These are phyloP conservation scores for Asterella californica DNA, from an alignment of 225 moss, liverwort and hornwort species.

Conservation along the genomic window DNA sequence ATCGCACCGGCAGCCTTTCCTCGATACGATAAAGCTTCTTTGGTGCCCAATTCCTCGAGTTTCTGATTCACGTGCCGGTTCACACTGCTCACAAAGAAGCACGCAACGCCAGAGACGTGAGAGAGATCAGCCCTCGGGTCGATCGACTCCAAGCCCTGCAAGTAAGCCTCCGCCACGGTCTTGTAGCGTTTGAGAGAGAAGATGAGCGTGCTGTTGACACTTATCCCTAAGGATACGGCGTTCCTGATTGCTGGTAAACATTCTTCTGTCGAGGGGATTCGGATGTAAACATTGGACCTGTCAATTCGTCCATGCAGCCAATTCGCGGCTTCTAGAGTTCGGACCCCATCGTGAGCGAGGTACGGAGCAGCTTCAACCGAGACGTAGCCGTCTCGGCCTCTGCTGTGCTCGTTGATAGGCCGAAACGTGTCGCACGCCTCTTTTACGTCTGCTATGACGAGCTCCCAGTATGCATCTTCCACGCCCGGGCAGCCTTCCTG, in stretches of 20 bases:
- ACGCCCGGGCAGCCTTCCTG: slow-evolving; percentile 68
- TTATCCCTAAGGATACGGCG: slow-evolving; percentile 68
- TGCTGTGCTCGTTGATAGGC: slow-evolving; percentile 68
- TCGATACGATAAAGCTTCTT: slow-evolving; percentile 62
- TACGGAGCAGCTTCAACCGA: slow-evolving; percentile 83
- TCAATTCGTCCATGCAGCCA: slow-evolving; percentile 53
- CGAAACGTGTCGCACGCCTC: slow-evolving; percentile 76
- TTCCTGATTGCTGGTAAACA: slow-evolving; percentile 62
- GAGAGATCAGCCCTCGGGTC: slow-evolving; percentile 46
- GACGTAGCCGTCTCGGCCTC: slow-evolving; percentile 69
- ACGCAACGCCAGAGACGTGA: slow-evolving; percentile 76
- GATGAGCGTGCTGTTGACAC: slow-evolving; percentile 93
- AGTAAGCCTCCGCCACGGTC: slow-evolving; percentile 71
- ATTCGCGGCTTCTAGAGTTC: slow-evolving; percentile 64
- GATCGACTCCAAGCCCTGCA: slow-evolving; percentile 68
- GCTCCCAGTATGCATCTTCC: slow-evolving; percentile 87
- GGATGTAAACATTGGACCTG: slow-evolving; percentile 78
- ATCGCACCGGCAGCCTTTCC: slow-evolving; percentile 85
- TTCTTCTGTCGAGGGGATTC: slow-evolving; percentile 81
- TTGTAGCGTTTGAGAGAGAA: slow-evolving; percentile 79
- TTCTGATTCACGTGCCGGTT: slow-evolving; percentile 59
- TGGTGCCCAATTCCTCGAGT: slow-evolving; percentile 64
- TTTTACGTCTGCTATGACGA: slow-evolving; percentile 83
- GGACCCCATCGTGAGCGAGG: slow-evolving; percentile 68
- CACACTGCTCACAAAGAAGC: slow-evolving; percentile 85